Evolutionary conservation across 2,329 filamentous ascomycete species (phyloP), one percentile per base, ranked within the genome.

Genomic region (Fusarium praegraminearum): DNA sequence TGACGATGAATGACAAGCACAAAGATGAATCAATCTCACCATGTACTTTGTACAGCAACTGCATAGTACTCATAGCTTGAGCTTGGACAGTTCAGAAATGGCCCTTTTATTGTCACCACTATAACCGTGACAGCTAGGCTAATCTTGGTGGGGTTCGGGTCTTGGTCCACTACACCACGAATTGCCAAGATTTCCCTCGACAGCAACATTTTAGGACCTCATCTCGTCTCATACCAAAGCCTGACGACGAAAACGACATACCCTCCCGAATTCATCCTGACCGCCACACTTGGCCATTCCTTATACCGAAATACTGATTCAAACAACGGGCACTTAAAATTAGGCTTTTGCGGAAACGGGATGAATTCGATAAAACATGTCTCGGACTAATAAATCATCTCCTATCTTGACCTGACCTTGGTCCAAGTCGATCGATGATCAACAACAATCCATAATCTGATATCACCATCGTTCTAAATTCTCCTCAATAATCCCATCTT

Each of bases 1-100:
- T 65, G 61, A 65, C 61, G 54, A 65, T 43, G 53, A 53, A 36
- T 36, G n/a, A 46, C 43, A 50, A 58, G 26, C 61, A 65, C 60
- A 58, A 59, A 28, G 45, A 64, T 46, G 38, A 47, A 47, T 50
- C 11, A 28, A 45, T n/a, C 16, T 45, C 11, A 50, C 32, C 13
- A 20, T 20, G n/a, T 22, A 15, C 16, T 13, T n/a, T 50, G 24
- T 5, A 44, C 15, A 30, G 28, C 28, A 30, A 30, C 28, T 12
- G 28, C 28, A 30, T 30, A 30, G 28, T 30, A 24, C n/a, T n/a
- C n/a, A n/a, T 7, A 24, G 20, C 22, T 46, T 46, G 35, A 41
- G 33, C 43, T 43, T 57, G 36, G 36, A 46, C 36, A 32, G n/a
- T 24, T 18, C 24, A 40, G 16, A 28, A 35, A 18, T 28, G 30